Base-by-base conservation (phyloP, 805 yeast species). In the Nakazawaea holstii region DNA sequence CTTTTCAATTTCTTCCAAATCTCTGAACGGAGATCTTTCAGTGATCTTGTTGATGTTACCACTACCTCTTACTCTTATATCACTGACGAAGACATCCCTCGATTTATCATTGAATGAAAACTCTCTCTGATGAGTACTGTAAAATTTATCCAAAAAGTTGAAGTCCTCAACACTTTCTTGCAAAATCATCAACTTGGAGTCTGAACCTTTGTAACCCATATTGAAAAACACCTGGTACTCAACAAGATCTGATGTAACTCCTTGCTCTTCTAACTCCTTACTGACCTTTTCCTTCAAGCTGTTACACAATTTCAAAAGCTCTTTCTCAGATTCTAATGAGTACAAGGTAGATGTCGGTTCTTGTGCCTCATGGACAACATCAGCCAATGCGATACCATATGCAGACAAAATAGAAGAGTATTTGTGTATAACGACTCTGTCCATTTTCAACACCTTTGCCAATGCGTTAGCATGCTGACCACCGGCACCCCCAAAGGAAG, bases 121-220 rank as follows among this genome's bases (percentile, higher is more conserved):
- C 59, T 85, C 90, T 52, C 77, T 71, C 53, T 73, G 68, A 56
- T 84, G 91, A 39, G 67, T 64, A n/a, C 66, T 65, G 29, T 74
- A 62, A 55, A 84, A 85, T 43, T 69, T 65, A 13, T 61, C 55
- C n/a, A 61, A 56, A 53, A 73, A 77, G 28, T 68, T 66, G 41
- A 17, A 52, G 15, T 29, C 55, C 15, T 14, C 20, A 8, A 54
- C 61, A 6, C 38, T 42, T 35, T 58, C 61, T 40, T 65, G 63
- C 17, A 64, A 64, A 9, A 84, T 75, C 82, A 87, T 82, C 53
- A 88, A 63, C 41, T 83, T 79, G 3, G 95, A 83, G 56, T 87
- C 95, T 27, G 94, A 82, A 6, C 95, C 46, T 38, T 47, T 47
- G 17, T 47, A 47, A 6, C 50, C 50, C 50, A 47, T 47, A 15